Percentiles rank a stretch among this genome's conserved stretches.
Evolutionary conservation across 768 basidiomycete species (phyloP).

Genomic region (Mycena chlorophos): DNA sequence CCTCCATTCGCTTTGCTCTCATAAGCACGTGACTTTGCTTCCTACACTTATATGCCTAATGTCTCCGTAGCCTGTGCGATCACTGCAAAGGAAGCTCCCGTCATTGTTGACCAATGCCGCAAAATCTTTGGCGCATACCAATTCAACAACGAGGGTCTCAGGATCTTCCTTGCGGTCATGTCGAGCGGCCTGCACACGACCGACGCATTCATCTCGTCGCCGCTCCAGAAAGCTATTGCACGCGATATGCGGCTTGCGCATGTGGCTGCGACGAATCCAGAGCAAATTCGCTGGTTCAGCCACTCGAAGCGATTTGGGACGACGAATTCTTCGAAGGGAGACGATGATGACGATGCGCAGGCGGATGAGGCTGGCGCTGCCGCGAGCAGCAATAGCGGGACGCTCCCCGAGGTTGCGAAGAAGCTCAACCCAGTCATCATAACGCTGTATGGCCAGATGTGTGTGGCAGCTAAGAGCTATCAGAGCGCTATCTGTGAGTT

Average conservation of each 20-base stretch:
- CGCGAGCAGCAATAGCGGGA: slow-evolving; percentile 4
- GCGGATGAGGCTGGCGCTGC: slow-evolving; percentile 26
- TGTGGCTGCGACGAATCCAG: slow-evolving; percentile 62
- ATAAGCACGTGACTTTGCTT: slow-evolving; percentile 52
- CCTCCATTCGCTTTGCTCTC: slow-evolving; percentile 72
- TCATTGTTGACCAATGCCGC: slow-evolving; percentile 73
- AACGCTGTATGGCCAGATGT: slow-evolving; percentile 82
- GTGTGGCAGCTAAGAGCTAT: slow-evolving; percentile 83
- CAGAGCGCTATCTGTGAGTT: slow-evolving; percentile 87
- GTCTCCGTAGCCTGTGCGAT: slow-evolving; percentile 86
- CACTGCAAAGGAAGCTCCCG: slow-evolving; percentile 48
- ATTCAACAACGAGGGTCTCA: slow-evolving; percentile 84
- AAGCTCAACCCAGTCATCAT: slow-evolving; percentile 73
- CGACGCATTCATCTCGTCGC: slow-evolving; percentile 75
- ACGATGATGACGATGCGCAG: slow-evolving; percentile 43
- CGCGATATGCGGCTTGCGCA: slow-evolving; percentile 77
- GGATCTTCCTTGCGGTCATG: slow-evolving; percentile 73
- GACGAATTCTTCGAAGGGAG: slow-evolving; percentile 39
- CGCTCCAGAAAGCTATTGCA: slow-evolving; percentile 80
- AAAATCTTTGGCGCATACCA: slow-evolving; percentile 74
- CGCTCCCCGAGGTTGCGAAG: slow-evolving; percentile 52
- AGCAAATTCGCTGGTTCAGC: slow-evolving; percentile 60
- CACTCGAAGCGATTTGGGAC: slow-evolving; percentile 59
- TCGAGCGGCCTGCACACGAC: slow-evolving; percentile 70
- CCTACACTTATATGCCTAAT: not conserved